Conservation (phyloP, 768 basidiomycete genomes). For the Collybia mongolica region DNA sequence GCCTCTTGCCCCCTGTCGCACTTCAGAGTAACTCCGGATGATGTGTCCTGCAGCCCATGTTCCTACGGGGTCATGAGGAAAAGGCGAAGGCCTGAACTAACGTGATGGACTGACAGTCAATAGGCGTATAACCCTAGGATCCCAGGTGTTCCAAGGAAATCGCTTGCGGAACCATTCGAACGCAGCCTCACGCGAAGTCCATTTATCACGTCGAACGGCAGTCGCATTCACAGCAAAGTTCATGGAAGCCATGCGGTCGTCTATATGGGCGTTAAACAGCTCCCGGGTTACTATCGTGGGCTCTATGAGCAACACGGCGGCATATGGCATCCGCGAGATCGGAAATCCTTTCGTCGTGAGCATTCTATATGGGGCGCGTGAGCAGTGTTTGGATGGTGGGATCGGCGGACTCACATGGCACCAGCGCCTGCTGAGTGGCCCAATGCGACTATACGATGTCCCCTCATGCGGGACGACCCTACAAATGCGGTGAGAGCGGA, state of each 20-base stretch:
- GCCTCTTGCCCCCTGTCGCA: conserved; percentile 46
- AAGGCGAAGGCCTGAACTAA: neutral
- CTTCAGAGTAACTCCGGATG: conserved; percentile 34
- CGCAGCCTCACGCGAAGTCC: conserved; percentile 40
- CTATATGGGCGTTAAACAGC: conserved; percentile 4
- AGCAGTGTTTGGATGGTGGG: too few species aligned
- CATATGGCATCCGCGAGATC: neutral
- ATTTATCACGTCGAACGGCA: conserved; percentile 34
- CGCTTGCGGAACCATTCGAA: conserved; percentile 39
- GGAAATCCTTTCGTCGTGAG: neutral
- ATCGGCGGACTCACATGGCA: conserved; percentile 4
- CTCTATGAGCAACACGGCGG: conserved; percentile 6
- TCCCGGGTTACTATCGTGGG: conserved; percentile 5
- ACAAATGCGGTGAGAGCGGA: conserved; percentile 11
- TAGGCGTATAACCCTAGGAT: conserved; percentile 35
- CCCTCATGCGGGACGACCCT: conserved; percentile 12
- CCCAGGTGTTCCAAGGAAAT: conserved; percentile 47
- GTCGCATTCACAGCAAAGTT: conserved; percentile 32
- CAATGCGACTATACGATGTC: conserved; percentile 10
- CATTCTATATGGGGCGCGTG: neutral
- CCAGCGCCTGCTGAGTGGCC: conserved; percentile 19
- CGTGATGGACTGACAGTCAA: conserved; percentile 30
- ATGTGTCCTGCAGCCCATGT: conserved; percentile 29
- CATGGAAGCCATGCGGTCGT: conserved; percentile 8
- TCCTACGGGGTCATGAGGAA: conserved; percentile 21